Base-by-base conservation (phyloP, 2,329 filamentous ascomycete species). In the Aspergillus arachidicola region DNA sequence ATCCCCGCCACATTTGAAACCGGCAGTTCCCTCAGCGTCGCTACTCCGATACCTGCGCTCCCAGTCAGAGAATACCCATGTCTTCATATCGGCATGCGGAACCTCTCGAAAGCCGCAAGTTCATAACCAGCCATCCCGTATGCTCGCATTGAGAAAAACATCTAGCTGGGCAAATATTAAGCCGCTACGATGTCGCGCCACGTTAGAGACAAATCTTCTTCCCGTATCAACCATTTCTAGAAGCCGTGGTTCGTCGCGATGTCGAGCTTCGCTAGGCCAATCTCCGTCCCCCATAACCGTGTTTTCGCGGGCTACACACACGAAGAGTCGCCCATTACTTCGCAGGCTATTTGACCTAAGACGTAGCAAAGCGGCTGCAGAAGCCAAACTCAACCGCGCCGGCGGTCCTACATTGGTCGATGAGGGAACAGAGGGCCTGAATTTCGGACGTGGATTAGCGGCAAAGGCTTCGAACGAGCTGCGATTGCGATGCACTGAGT, bases 401-500 rank as follows among this genome's bases (percentile, higher is more conserved):
- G 86, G 89, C 69, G 82, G 89, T 12, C 87, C 78, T 51, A 72
- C 82, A 66, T 76, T 87, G 79, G 74, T 86, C 48, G 87, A 91
- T 57, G 87, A 89, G 62, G 84, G 84, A 46, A 81, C 81, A 26
- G 85, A 86, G 54, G 84, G 85, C 71, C 91, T 91, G 76, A 89
- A 84, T 72, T 83, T 89, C 57, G 89, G 90, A 48, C 86, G 93
- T 48, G 87, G 89, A 51, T 83, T 92, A 72, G 85, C 88, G 58
- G 85, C 88, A 54, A 95, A 94, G 78, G 90, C 92, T 3, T 89
- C 91, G 30, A 90, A 94, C 62, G 93, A 97, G 77, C 87, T 94
- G 34, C 89, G 93, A 64, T 83, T 99, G 69, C 87, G 95, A 59
- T 99, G 95, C 75, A 99, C 95, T 1, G 95, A 99, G 78, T 92